These are phyloP conservation scores for Phytopythium helicoides DNA, from an alignment of 352 stramenopile species.

Conservation along the genomic window DNA sequence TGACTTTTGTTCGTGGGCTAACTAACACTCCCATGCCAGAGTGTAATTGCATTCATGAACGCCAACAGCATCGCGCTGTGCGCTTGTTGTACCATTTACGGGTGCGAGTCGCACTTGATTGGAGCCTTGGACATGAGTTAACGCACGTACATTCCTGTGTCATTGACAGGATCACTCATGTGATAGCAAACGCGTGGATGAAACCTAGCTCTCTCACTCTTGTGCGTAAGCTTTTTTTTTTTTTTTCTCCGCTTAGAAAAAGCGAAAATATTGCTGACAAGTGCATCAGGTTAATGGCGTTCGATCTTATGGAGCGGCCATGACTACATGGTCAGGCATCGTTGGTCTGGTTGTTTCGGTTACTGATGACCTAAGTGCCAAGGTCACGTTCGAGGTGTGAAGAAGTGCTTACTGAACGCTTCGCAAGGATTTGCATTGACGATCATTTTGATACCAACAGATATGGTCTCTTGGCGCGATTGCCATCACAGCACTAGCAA, in stretches of 20 bases:
- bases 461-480: slow-evolving; percentile 59
- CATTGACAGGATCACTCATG: slow-evolving; percentile 17
- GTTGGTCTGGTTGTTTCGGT: slow-evolving; percentile 33
- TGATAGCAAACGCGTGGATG: slow-evolving; percentile 38
- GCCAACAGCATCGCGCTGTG: slow-evolving; percentile 33
- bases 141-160: background rate
- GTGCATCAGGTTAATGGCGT: slow-evolving; percentile 48
- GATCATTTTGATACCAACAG: slow-evolving; percentile 13
- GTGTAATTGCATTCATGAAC: slow-evolving; percentile 37
- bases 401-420: background rate
- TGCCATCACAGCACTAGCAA: slow-evolving; percentile 31
- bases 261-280: background rate
- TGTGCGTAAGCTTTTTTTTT: slow-evolving; percentile 29
- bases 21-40: slow-evolving; percentile 16
- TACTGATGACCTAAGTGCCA: slow-evolving; percentile 39
- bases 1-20: no score
- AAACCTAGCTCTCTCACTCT: slow-evolving; percentile 42
- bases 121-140: no score
- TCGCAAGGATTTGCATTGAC: background rate
- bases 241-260: background rate
- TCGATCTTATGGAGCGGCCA: slow-evolving; percentile 34
- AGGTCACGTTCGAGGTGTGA: slow-evolving; percentile 41
- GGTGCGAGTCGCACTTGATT: slow-evolving; percentile 25
- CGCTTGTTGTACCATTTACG: slow-evolving; percentile 18
- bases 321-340: slow-evolving; percentile 39